These are phyloP conservation scores for Kwoniella europaea DNA, from an alignment of 768 basidiomycete genomes.

Conservation along the genomic window DNA sequence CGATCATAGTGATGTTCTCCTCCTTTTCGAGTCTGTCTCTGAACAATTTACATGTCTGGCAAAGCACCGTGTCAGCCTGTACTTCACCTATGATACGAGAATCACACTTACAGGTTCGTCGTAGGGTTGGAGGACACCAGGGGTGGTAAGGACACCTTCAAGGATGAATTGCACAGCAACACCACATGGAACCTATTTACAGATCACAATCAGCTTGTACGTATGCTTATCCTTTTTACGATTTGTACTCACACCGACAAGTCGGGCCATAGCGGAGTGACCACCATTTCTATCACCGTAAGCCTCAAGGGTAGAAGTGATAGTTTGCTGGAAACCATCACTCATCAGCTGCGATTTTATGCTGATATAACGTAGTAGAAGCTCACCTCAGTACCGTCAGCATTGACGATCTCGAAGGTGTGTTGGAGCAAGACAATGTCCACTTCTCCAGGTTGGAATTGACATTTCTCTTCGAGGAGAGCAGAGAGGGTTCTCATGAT, in stretches of 20 bases:
- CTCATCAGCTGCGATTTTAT: neutral
- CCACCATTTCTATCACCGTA: conserved; percentile 74
- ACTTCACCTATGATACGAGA: neutral
- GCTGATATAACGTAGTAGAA: neutral
- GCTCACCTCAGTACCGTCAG: conserved; percentile 74
- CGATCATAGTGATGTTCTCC: conserved; percentile 55
- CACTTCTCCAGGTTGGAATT: conserved; percentile 85
- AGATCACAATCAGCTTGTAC: neutral
- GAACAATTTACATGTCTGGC: conserved; percentile 45
- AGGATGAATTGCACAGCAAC: conserved; percentile 90
- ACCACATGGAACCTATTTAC: conserved; percentile 80
- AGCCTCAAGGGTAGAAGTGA: conserved; percentile 88
- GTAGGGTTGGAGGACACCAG: conserved; percentile 87
- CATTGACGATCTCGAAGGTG: conserved; percentile 91
- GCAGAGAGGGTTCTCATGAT: conserved; percentile 93
- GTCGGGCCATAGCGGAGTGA: conserved; percentile 82
- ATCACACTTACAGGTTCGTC: conserved; percentile 67
- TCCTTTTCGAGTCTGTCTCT: conserved; percentile 50
- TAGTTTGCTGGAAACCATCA: conserved; percentile 67
- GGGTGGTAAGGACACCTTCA: conserved; percentile 76
- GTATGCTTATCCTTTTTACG: too few relatives aligned
- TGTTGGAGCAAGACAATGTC: conserved; percentile 98
- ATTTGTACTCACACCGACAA: conserved; percentile 21
- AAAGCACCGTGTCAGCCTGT: conserved; percentile 20
- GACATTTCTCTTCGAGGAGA: conserved; percentile 86